A percentile compares a stretch with the other conserved stretches of the same genome.
phyloP scores from a whole-genome alignment of 1,284 basidiomycete species.

The Microbotryomycetes sp. region DNA sequence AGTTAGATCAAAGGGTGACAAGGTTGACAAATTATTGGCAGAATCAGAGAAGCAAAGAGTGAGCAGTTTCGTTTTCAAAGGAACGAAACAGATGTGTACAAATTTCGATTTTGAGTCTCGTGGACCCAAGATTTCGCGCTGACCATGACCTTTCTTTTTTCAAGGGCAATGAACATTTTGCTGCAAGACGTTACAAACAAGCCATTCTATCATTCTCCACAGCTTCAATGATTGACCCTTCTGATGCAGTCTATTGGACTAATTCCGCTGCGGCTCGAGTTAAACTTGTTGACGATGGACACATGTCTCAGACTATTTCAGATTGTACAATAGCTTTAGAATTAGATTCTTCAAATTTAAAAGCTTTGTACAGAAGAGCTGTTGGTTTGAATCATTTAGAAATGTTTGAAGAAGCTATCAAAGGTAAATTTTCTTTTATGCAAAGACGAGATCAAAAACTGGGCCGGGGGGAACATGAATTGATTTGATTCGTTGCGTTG shows the following conservation, averaged over 20 bases:
- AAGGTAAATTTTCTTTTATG: constrained; percentile 2
- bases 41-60: constrained; percentile 57
- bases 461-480: too few relatives aligned
- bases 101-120: too few relatives aligned
- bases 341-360: constrained; percentile 15
- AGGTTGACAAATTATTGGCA: constrained; percentile 16
- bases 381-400: constrained; percentile 15
- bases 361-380: constrained; percentile 27
- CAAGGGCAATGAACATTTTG: constrained; percentile 30
- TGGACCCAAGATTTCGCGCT: too few relatives aligned
- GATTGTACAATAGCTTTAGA: constrained; percentile 28
- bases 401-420: constrained; percentile 19
- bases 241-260: constrained; percentile 11
- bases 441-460: neutral
- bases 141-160: neutral
- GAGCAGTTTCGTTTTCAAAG: constrained; percentile 12
- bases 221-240: constrained; percentile 15
- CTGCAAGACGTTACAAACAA: constrained; percentile 16
- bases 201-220: constrained; percentile 27
- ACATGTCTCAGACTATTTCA: constrained; percentile 9
- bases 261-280: constrained; percentile 29
- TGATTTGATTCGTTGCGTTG: too few relatives aligned
- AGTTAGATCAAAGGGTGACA: constrained; percentile 9
- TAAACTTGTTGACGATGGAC: constrained; percentile 18
- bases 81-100: too few relatives aligned